phyloP scores from a whole-genome alignment of 306 rosid genomes.

The Crataegus laevigata region DNA sequence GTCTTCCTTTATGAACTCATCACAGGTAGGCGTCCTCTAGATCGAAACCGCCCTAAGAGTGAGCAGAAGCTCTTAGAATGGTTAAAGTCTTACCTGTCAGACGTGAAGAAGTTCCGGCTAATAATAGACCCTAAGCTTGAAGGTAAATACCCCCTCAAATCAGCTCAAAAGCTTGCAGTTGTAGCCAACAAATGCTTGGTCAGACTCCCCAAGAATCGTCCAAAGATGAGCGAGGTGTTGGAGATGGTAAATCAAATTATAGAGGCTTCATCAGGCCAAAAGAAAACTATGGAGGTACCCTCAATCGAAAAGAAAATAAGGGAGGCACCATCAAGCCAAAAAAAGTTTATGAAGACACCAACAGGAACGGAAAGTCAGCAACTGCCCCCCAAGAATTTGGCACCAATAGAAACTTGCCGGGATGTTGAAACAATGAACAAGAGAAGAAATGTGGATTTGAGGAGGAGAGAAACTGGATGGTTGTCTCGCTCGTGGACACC shows the following conservation, averaged over 20 bases:
- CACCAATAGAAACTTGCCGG: constrained; percentile 31
- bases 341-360: constrained; percentile 22
- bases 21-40: constrained; percentile 88
- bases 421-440: constrained; percentile 32
- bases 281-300: constrained; percentile 23
- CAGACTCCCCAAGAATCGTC: constrained; percentile 74
- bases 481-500: constrained; percentile 44
- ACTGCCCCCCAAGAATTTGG: constrained; percentile 34
- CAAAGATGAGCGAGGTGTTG: constrained; percentile 91
- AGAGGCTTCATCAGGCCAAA: constrained; percentile 33
- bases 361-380: constrained; percentile 28
- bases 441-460: constrained; percentile 30
- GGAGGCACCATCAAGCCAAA: constrained; percentile 29
- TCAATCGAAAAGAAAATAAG: background rate
- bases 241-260: constrained; percentile 59
- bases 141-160: constrained; percentile 53
- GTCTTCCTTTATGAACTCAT: constrained; percentile 93
- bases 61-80: constrained; percentile 97
- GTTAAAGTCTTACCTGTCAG: constrained; percentile 81
- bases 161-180: constrained; percentile 63
- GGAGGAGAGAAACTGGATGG: constrained; percentile 50
- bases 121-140: constrained; percentile 90
- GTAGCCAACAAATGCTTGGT: constrained; percentile 82
- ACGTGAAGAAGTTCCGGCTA: constrained; percentile 58
- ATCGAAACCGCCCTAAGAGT: constrained; percentile 76